Percentiles rank a stretch among this genome's conserved stretches.
phyloP scores from a whole-genome alignment of 768 basidiomycete species.

The Hericium alpestre region DNA sequence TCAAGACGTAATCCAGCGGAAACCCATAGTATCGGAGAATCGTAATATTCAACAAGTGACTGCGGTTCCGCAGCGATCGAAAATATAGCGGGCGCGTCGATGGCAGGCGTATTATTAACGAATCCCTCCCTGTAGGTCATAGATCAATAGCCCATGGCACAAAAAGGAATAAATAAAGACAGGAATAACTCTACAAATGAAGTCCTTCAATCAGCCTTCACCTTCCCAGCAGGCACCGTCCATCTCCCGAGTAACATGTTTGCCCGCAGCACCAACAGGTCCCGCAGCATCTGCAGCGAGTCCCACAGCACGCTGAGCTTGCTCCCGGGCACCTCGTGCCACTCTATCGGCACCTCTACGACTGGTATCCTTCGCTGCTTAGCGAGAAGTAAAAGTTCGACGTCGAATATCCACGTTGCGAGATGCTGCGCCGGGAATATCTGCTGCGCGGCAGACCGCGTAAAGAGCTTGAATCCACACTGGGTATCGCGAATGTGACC shows the following conservation, averaged over 20 bases:
- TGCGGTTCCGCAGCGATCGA: too few relatives aligned
- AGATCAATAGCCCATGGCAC: too few relatives aligned
- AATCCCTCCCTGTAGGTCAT: too few relatives aligned
- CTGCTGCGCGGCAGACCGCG: conserved; percentile 65
- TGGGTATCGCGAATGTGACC: conserved; percentile 90
- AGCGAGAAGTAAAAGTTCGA: conserved; percentile 81
- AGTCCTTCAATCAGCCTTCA: conserved; percentile 7
- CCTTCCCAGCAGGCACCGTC: conserved; percentile 18
- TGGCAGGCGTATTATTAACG: too few relatives aligned
- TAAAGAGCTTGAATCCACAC: conserved; percentile 95
- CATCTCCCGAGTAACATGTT: conserved; percentile 78
- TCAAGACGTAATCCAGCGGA: too few relatives aligned
- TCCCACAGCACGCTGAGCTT: conserved; percentile 82
- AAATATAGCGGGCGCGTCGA: too few relatives aligned
- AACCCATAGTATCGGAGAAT: too few relatives aligned
- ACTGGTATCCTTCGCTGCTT: conserved; percentile 72
- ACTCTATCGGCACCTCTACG: conserved; percentile 77
- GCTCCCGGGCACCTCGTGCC: conserved; percentile 91
- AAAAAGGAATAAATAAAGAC: too few relatives aligned
- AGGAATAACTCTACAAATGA: not conserved
- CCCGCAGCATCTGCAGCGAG: conserved; percentile 81
- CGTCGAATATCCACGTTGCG: conserved; percentile 92
- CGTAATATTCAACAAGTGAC: too few relatives aligned
- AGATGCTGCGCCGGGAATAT: conserved; percentile 86
- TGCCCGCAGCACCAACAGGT: conserved; percentile 71